A percentile compares a stretch with the other conserved stretches of the same genome.
Conservation (phyloP, 345 rosid genomes). For the Heritiera littoralis region DNA sequence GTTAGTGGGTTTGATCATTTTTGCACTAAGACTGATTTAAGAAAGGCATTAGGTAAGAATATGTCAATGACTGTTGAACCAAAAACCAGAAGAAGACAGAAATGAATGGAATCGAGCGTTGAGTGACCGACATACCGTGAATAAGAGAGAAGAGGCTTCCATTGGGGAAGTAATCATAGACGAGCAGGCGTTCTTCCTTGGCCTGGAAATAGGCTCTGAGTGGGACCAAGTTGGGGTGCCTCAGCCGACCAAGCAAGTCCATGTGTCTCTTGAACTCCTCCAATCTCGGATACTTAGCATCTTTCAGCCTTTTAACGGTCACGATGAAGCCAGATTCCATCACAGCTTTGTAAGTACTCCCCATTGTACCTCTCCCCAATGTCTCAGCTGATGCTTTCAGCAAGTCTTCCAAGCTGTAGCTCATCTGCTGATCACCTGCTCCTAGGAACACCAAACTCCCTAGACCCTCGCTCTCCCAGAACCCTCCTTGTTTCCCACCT, state of each 20-base stretch:
- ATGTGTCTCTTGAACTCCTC: constrained; percentile 78
- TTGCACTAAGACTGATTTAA: neutral
- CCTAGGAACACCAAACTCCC: constrained; percentile 87
- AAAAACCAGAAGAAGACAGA: neutral
- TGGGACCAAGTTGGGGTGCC: constrained; percentile 85
- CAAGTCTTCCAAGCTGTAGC: constrained; percentile 72
- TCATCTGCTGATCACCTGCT: constrained; percentile 73
- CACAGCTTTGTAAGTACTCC: constrained; percentile 92
- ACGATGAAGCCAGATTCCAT: constrained; percentile 94
- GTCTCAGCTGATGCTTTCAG: constrained; percentile 92
- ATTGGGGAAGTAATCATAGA: constrained; percentile 93
- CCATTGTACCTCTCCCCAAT: constrained; percentile 79
- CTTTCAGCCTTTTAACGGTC: constrained; percentile 86
- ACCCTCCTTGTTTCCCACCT: constrained; percentile 52
- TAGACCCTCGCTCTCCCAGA: constrained; percentile 82
- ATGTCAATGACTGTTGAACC: neutral
- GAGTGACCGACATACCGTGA: constrained; percentile 61
- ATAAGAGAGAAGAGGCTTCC: constrained; percentile 94
- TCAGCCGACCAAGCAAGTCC: constrained; percentile 72
- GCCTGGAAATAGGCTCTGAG: constrained; percentile 94
- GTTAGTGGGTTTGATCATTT: neutral
- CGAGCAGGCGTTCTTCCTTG: constrained; percentile 86
- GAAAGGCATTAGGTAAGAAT: neutral
- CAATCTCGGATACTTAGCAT: constrained; percentile 67
- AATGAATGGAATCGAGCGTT: neutral